Evolutionary conservation across 164 flowering plant species (phyloP), one percentile per base, ranked within the genome.

Genomic region (Santalum album): DNA sequence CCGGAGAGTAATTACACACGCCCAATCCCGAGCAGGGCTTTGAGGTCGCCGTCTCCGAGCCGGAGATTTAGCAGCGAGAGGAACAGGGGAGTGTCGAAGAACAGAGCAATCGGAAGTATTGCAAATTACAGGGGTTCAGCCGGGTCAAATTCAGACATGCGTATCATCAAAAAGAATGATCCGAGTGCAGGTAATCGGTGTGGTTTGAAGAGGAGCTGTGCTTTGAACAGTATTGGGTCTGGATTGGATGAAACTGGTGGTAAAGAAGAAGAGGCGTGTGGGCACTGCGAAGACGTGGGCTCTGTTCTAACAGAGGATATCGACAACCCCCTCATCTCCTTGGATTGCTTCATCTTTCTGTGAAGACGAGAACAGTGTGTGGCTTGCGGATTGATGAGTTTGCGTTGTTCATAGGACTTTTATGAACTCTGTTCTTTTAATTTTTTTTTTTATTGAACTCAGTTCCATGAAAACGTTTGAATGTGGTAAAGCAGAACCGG

Each of bases 331-430:
- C 78, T 62, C 17, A 83, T 86, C 20, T 70, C 87, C 25, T 72
- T 86, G 73, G 95, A 83, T 62, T 83, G 95, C 60, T 86, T 83
- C 62, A 83, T 86, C 24, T 86, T 86, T 71, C 74, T 86, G 25
- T 86, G 61, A 61, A 54, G 36, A 49, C 1, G 20, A 17, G 1
- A 42, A 38, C 9, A 11, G 27, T 26, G 56, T 52, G 54, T 50
- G 56, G 25, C 27, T n/a, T 17, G 17, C 11, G 3, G 15, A 12
- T 2, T 56, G 14, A 24, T 51, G 36, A 47, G 22, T 29, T 50
- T 27, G 23, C 26, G 25, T 1, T 62, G 42, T 50, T 49, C n/a
- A 51, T 40, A 43, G 6, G 45, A 17, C n/a, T 7, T n/a, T 3
- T 29, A 9, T 29, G 34, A 29, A 4, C 4, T 29, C 9, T 9